Evolutionary conservation across 768 basidiomycete species (phyloP).

Genomic region (Mycena maculata): DNA sequence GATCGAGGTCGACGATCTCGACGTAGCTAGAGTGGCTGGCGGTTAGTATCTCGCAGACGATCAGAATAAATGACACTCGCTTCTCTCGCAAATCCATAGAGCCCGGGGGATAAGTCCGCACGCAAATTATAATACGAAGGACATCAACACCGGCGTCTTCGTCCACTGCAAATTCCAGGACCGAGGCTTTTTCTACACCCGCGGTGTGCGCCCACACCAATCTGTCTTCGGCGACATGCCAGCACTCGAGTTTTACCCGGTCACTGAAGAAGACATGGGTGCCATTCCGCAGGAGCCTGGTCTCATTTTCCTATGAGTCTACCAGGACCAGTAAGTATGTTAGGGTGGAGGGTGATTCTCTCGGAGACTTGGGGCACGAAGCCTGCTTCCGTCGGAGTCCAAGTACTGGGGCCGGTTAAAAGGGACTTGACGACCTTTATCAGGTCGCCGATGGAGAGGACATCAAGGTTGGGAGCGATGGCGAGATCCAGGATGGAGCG

Average conservation of each 20-base stretch:
- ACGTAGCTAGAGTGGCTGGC: too few relatives aligned
- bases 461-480: background rate
- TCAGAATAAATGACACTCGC: too few relatives aligned
- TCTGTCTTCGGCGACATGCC: slow-evolving; percentile 14
- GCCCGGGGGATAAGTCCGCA: too few relatives aligned
- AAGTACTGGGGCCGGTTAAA: background rate
- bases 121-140: too few relatives aligned
- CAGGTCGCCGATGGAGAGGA: background rate
- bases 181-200: background rate
- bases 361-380: background rate
- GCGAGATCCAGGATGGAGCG: background rate
- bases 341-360: background rate
- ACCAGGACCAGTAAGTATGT: background rate
- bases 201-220: slow-evolving; percentile 12
- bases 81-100: too few relatives aligned
- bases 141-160: too few relatives aligned
- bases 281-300: slow-evolving; percentile 14
- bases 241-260: slow-evolving; percentile 8
- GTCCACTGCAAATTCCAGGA: slow-evolving; percentile 13
- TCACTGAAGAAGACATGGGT: slow-evolving; percentile 19
- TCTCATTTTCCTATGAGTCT: background rate
- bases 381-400: background rate
- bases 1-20: too few relatives aligned
- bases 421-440: background rate
- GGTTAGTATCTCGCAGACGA: too few relatives aligned